Evolutionary conservation across 768 basidiomycete species (phyloP).

Genomic region (Hygrocybe punicea): DNA sequence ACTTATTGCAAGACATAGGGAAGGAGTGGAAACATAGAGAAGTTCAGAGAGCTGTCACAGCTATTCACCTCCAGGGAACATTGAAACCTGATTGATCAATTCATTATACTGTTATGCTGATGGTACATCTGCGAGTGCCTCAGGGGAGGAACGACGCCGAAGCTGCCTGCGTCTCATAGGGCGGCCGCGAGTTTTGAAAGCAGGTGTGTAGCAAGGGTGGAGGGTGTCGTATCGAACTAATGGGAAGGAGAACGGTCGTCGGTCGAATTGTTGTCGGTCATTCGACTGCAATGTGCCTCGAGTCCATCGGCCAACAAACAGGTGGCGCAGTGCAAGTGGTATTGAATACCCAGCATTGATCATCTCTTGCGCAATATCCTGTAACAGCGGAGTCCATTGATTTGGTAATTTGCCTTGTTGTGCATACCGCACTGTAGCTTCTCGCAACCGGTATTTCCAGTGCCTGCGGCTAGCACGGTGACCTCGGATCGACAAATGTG

Average conservation of each 20-base stretch:
- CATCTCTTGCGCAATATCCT: conserved; percentile 40
- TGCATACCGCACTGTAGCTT: conserved; percentile 27
- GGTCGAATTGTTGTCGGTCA: neutral
- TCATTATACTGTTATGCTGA: conserved; percentile 1
- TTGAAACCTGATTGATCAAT: conserved; percentile 13
- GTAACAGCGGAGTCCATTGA: conserved; percentile 35
- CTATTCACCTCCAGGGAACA: conserved; percentile 45
- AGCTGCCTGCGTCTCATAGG: neutral
- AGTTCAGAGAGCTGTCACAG: conserved; percentile 35
- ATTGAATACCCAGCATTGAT: conserved; percentile 37
- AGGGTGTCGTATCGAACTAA: neutral
- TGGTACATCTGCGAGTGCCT: conserved; percentile 12
- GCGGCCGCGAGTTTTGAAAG: conserved; percentile 3
- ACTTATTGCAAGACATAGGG: conserved; percentile 45
- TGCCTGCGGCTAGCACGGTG: conserved; percentile 17
- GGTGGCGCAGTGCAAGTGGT: conserved; percentile 38
- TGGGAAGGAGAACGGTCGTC: conserved; percentile 6
- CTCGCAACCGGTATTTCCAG: conserved; percentile 30
- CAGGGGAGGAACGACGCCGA: neutral
- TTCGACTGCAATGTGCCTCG: neutral
- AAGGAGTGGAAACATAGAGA: conserved; percentile 52
- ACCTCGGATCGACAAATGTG: conserved; percentile 17
- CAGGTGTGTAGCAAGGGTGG: neutral
- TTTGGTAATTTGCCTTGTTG: conserved; percentile 22
- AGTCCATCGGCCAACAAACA: conserved; percentile 37